Evolutionary conservation across 106 monocot species (phyloP), one percentile per base, ranked within the genome.

Genomic region (Dendrobium officinale): DNA sequence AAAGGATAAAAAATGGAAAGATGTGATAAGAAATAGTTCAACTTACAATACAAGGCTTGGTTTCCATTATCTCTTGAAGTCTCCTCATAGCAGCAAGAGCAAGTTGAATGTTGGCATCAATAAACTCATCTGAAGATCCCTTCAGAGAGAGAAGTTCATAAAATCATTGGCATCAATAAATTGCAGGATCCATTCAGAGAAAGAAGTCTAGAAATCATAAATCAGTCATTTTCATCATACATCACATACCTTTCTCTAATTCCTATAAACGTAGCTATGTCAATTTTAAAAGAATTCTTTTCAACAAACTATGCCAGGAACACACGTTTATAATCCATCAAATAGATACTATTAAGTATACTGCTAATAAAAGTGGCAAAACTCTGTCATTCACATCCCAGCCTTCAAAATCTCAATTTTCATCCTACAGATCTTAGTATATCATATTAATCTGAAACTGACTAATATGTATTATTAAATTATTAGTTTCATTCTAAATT

Each of bases 91-190:
- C 89, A 80, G 94, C 94, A 81, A 98, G 91, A 18, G 89, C 97
- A 79, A 98, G 97, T 85, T 98, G 97, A 83, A 94, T 86, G 56
- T 98, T 98, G 79, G 97, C 97, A 87, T 98, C 97, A 82, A 92
- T 98, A 76, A 94, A 98, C 78, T 98, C 97, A 81, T 98, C 97
- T 82, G 97, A 98, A 89, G 90, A 89, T 42, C 97, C 97, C 97
- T 98, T 85, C 80, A 90, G 41, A 45, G 6, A 15, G 13, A 37
- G 37, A 37, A 37, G 37, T 37, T 37, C 37, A 37, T 37, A 37
- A 37, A 37, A 37, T 37, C 37, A 37, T 37, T 98, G 79, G 97
- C 97, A 87, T 98, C 97, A 82, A 92, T 98, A 76, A 94, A 98
- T 98, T 94, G 84, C 94, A 98, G 88, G 90, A 89, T 42, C 97